These are phyloP conservation scores for Aspergillus versicolor DNA, from an alignment of 2,329 filamentous ascomycete species.

Conservation along the genomic window DNA sequence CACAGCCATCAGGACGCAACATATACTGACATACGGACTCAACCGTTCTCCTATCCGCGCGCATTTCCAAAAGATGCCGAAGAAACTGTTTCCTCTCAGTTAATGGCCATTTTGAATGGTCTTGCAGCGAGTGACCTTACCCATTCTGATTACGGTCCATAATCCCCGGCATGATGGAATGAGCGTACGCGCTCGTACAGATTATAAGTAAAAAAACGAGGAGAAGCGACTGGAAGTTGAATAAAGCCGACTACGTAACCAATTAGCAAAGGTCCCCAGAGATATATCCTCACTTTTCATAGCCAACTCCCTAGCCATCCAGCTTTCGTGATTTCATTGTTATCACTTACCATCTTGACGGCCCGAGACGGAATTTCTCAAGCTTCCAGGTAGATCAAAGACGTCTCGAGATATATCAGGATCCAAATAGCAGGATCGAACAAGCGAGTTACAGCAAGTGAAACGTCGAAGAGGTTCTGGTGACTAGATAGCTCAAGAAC, in stretches of 20 bases:
- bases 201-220: conserved; percentile 92
- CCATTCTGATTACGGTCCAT: conserved; percentile 93
- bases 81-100: conserved; percentile 51
- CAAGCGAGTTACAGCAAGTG: background rate
- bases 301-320: background rate
- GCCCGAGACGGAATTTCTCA: background rate
- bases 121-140: conserved; percentile 49
- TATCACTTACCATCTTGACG: conserved; percentile 33
- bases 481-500: background rate
- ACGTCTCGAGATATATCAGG: background rate
- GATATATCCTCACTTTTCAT: background rate
- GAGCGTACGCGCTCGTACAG: conserved; percentile 92
- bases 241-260: conserved; percentile 75
- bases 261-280: background rate
- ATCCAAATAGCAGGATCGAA: background rate
- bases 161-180: conserved; percentile 82
- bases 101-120: background rate
- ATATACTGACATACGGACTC: conserved; percentile 93
- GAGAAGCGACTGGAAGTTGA: conserved; percentile 97
- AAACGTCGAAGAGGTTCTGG: background rate
- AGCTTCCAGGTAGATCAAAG: background rate
- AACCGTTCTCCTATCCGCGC: conserved; percentile 88
- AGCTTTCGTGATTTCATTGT: background rate
- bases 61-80: conserved; percentile 94
- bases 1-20: conserved; percentile 92